Evolutionary conservation across 2,329 filamentous ascomycete species (phyloP).

Genomic region (Teratosphaeria gauchensis): DNA sequence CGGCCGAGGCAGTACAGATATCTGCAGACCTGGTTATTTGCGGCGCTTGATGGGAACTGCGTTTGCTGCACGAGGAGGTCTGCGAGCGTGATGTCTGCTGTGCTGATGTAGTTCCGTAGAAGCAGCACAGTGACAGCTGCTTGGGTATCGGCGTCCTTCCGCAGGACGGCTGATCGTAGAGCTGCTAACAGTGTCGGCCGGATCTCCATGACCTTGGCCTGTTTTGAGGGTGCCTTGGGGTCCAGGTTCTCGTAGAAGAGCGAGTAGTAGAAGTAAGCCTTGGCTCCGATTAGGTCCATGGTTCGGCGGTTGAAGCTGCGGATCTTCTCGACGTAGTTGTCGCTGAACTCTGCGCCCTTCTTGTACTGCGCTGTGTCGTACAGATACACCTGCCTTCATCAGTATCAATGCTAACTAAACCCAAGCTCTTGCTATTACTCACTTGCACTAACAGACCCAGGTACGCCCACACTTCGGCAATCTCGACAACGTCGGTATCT

Average conservation of each 20-base stretch:
- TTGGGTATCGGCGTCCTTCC: slow-evolving; percentile 96
- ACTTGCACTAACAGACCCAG: slow-evolving; percentile 28
- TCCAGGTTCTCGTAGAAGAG: slow-evolving; percentile 88
- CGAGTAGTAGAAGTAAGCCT: slow-evolving; percentile 96
- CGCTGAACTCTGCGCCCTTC: slow-evolving; percentile 75
- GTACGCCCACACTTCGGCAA: slow-evolving; percentile 29
- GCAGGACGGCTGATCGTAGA: slow-evolving; percentile 85
- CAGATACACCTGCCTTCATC: slow-evolving; percentile 65
- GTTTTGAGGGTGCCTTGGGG: slow-evolving; percentile 78
- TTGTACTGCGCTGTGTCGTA: slow-evolving; percentile 77
- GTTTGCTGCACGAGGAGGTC: slow-evolving; percentile 94
- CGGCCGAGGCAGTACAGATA: slow-evolving; percentile 96
- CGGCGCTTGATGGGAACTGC: slow-evolving; percentile 84
- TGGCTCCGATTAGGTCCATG: slow-evolving; percentile 83
- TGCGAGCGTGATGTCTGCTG: slow-evolving; percentile 92
- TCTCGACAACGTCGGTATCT: slow-evolving; percentile 17
- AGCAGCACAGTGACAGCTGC: slow-evolving; percentile 90
- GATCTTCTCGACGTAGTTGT: slow-evolving; percentile 71
- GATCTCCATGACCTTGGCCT: slow-evolving; percentile 77
- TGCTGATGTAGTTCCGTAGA: slow-evolving; percentile 89
- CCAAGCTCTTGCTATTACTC: not conserved
- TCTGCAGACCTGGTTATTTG: slow-evolving; percentile 95
- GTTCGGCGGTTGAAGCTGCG: slow-evolving; percentile 87
- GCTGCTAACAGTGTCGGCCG: slow-evolving; percentile 79
- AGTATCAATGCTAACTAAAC: not conserved